Conservation (phyloP, 2,329 filamentous ascomycete species). For the Acephala macrosclerotiorum region DNA sequence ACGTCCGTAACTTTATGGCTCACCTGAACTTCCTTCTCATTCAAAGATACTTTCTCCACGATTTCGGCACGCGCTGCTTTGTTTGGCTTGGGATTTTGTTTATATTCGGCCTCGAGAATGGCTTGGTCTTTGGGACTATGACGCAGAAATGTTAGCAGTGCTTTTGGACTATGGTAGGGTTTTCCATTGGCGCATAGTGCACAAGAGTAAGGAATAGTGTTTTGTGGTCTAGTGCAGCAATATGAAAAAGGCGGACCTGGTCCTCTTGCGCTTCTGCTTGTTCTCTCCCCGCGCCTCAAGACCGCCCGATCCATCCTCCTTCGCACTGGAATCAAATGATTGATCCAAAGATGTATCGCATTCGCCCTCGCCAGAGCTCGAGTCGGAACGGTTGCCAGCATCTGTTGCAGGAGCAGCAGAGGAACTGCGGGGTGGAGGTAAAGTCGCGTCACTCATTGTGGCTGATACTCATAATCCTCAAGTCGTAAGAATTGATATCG, state of each 20-base stretch:
- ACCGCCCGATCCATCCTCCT: conserved; percentile 34
- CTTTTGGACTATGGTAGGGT: not conserved
- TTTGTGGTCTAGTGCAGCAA: conserved; percentile 28
- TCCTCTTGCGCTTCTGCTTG: conserved; percentile 64
- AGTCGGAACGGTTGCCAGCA: conserved; percentile 27
- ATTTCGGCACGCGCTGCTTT: conserved; percentile 86
- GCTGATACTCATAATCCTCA: conserved; percentile 37
- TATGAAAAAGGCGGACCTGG: conserved; percentile 57
- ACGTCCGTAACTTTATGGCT: conserved; percentile 44
- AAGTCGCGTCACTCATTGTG: conserved; percentile 45
- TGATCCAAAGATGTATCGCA: conserved; percentile 33
- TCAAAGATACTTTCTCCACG: conserved; percentile 79
- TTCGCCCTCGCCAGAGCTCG: conserved; percentile 33
- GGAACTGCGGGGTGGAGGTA: conserved; percentile 41
- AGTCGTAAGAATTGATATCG: conserved; percentile 18
- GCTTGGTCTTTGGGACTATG: conserved; percentile 85
- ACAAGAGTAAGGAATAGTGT: not conserved
- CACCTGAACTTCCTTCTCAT: conserved; percentile 97
- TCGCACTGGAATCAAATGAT: conserved; percentile 28
- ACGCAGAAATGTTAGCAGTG: conserved; percentile 28
- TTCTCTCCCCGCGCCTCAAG: conserved; percentile 45
- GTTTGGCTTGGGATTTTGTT: conserved; percentile 87
- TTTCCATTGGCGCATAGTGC: not conserved
- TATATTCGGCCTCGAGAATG: conserved; percentile 86
- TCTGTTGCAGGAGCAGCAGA: conserved; percentile 32